Percentiles rank a stretch among this genome's conserved stretches.
These are phyloP conservation scores for Pleurotus citrinopileatus DNA, from an alignment of 768 basidiomycete species.

Conservation along the genomic window DNA sequence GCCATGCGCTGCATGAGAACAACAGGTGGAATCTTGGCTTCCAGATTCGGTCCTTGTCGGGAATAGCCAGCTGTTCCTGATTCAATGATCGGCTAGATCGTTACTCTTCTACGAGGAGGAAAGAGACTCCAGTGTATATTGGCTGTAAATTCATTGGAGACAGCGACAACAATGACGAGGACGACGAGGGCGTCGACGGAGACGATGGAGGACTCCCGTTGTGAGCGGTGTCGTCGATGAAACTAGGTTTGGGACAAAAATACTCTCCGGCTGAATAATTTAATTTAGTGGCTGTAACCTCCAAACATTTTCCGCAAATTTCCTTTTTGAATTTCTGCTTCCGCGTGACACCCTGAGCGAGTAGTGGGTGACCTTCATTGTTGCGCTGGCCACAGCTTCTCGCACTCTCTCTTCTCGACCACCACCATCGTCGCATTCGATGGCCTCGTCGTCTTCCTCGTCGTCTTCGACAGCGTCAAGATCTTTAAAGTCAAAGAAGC, in stretches of 20 bases:
- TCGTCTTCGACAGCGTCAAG: slow-evolving; percentile 21
- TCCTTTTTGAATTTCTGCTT: slow-evolving; percentile 18
- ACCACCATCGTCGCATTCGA: slow-evolving; percentile 23
- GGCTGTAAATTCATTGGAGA: too few relatives aligned
- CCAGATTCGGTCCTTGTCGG: background rate
- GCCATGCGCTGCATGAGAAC: too few relatives aligned
- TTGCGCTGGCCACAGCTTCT: slow-evolving; percentile 35
- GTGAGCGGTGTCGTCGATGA: too few relatives aligned
- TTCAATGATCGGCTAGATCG: slow-evolving; percentile 9
- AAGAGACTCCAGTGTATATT: too few relatives aligned
- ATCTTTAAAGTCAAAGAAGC: slow-evolving; percentile 26
- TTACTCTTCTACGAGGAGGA: too few relatives aligned
- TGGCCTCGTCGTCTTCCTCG: slow-evolving; percentile 39
- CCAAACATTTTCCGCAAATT: slow-evolving; percentile 14
- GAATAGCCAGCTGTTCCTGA: slow-evolving; percentile 4
- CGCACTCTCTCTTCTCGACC: slow-evolving; percentile 16
- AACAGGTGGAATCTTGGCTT: background rate
- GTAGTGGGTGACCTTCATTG: slow-evolving; percentile 22
- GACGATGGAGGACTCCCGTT: too few relatives aligned
- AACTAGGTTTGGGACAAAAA: background rate
- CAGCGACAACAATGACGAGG: too few relatives aligned
- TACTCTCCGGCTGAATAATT: background rate
- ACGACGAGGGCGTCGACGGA: too few relatives aligned
- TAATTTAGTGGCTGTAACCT: slow-evolving; percentile 2
- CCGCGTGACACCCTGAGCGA: slow-evolving; percentile 25